Evolutionary conservation across 1,284 basidiomycete species (phyloP), one percentile per base, ranked within the genome.

Genomic region (Lignosus rhinocerotis): DNA sequence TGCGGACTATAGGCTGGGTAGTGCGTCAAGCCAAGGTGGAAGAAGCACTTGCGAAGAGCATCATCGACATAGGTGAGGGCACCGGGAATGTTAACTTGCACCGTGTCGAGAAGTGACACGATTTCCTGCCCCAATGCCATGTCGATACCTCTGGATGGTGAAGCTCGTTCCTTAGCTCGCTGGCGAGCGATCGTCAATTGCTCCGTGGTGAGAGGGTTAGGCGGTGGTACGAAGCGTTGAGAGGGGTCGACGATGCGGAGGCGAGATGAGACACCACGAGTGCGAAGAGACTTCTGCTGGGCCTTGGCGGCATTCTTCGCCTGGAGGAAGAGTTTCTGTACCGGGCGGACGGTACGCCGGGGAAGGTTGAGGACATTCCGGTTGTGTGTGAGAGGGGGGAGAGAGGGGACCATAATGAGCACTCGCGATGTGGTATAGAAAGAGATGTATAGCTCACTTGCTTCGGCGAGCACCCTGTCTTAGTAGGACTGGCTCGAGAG

Each of bases 21-120:
- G 17, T 47, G 42, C 16, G 38, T 39, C 43, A 47, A 33, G 12
- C 50, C 55, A 14, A 51, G 30, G 19, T 8, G 14, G 30, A 21
- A 12, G 43, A 50, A 41, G 36, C 44, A 46, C 34, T 56, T 39
- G 30, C 55, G 55, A 7, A 56, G 32, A 2, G 55, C 55, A 17
- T 46, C 55, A 12, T 46, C 55, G 30, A 30, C 30, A 31, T 39
- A 56, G 12, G 43, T 43, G n/a, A 46, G 25, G 17, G 36, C 25
- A 10, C 55, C 50, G 14, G 55, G 49, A 30, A 56, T 11, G 33
- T 45, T 36, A 11, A 33, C 49, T 25, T 30, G 34, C n/a, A 45
- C 55, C 12, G 32, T 12, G 30, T 32, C 32, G 11, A 51, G 36
- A 30, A 39, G 36, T 7, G 43, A 39, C 1, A 31, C 55, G 50